phyloP scores from a whole-genome alignment of 2,329 filamentous ascomycete species.

The Aureobasidium namibiae region DNA sequence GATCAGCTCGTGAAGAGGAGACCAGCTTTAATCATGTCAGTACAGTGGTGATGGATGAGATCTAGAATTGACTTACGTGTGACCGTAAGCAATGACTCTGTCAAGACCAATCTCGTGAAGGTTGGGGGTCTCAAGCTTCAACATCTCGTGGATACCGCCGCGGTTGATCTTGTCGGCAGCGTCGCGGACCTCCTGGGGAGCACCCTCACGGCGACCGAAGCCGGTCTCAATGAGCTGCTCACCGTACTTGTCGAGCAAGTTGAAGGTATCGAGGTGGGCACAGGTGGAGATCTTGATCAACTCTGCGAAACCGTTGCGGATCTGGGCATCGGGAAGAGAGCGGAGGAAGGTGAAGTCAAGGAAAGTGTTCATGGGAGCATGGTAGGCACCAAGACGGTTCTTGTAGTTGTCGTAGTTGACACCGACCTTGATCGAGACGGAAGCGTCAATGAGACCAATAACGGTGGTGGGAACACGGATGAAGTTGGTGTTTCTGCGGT shows the following conservation, averaged over 20 bases:
- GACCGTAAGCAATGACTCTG: conserved; percentile 64
- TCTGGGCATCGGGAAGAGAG: conserved; percentile 57
- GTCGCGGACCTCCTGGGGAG: conserved; percentile 46
- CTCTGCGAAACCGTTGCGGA: conserved; percentile 67
- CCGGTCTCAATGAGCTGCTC: conserved; percentile 57
- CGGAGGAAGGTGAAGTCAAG: conserved; percentile 66
- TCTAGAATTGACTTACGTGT: conserved; percentile 44
- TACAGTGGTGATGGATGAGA: not conserved
- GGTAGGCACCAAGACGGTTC: conserved; percentile 65
- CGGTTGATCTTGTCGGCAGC: conserved; percentile 60
- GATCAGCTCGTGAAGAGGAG: conserved; percentile 61
- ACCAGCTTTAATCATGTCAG: conserved; percentile 45
- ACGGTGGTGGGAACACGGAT: conserved; percentile 67
- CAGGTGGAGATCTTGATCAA: conserved; percentile 69
- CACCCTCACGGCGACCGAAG: conserved; percentile 55
- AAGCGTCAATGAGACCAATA: conserved; percentile 67
- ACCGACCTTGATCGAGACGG: conserved; percentile 69
- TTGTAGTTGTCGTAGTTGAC: conserved; percentile 72
- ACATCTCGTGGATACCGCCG: conserved; percentile 64
- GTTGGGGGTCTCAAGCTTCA: conserved; percentile 65
- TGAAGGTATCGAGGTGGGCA: conserved; percentile 56
- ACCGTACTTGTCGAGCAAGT: conserved; percentile 60
- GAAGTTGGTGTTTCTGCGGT: conserved; percentile 64
- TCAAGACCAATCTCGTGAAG: conserved; percentile 65
- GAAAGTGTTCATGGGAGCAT: conserved; percentile 64